Conservation (phyloP, 106 monocot genomes). For the Ottelia alismoides region DNA sequence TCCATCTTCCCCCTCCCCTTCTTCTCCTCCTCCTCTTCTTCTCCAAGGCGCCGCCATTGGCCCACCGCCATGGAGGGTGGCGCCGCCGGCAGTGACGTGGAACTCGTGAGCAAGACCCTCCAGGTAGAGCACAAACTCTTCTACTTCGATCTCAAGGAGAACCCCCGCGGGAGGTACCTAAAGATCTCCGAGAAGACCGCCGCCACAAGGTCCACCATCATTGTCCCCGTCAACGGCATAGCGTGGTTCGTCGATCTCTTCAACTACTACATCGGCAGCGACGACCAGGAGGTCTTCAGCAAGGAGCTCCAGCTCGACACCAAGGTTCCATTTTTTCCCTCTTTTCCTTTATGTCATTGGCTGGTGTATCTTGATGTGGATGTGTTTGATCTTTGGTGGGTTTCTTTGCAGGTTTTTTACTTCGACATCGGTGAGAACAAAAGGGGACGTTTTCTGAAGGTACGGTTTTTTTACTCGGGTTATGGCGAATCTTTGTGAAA, state of each 20-base stretch:
- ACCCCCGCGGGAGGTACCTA: conserved; percentile 65
- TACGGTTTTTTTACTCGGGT: no score
- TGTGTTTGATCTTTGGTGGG: background rate
- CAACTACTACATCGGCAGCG: conserved; percentile 36
- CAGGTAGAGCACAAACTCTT: conserved; percentile 95
- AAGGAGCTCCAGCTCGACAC: conserved; percentile 86
- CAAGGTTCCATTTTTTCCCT: conserved; percentile 30
- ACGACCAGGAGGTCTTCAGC: conserved; percentile 52
- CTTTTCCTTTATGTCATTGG: no score
- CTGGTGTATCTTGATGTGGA: conserved; percentile 10
- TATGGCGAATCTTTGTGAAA: no score
- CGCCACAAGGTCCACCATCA: conserved; percentile 79
- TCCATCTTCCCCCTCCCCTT: background rate
- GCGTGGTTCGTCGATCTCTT: conserved; percentile 74
- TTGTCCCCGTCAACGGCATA: conserved; percentile 60
- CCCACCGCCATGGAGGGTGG: conserved; percentile 9
- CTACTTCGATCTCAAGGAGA: conserved; percentile 95
- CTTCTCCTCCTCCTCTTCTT: background rate
- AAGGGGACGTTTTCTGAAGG: conserved; percentile 89
- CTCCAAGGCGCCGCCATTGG: background rate
- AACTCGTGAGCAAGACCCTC: conserved; percentile 67
- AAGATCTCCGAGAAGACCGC: conserved; percentile 98
- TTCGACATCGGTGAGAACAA: conserved; percentile 86
- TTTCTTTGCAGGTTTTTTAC: conserved; percentile 59
- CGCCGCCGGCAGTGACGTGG: conserved; percentile 36